phyloP scores from a whole-genome alignment of 768 basidiomycete species.

The Sarcomyxa edulis region DNA sequence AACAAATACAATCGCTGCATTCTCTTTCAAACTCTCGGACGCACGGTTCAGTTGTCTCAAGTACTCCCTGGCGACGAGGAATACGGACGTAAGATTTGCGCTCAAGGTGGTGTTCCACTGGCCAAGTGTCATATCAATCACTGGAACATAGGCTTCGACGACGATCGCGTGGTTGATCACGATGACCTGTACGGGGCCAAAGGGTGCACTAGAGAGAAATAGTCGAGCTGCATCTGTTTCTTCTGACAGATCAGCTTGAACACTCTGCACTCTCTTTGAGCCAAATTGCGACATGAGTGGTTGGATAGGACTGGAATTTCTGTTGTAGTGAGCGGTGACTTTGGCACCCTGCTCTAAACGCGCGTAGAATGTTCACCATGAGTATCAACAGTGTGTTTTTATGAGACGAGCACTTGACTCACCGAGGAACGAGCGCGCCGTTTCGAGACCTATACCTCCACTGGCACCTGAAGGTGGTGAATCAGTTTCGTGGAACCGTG shows the following conservation, averaged over 20 bases:
- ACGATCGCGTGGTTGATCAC: conserved; percentile 61
- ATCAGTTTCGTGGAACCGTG: background rate
- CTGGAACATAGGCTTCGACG: conserved; percentile 34
- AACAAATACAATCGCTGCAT: conserved; percentile 58
- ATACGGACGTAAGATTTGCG: conserved; percentile 62
- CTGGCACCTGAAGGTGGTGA: conserved; percentile 49
- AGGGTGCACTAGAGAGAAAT: conserved; percentile 38
- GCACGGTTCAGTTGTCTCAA: conserved; percentile 38
- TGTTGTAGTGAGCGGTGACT: conserved; percentile 70
- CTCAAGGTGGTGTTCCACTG: conserved; percentile 61
- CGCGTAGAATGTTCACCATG: too few relatives aligned
- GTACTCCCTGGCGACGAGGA: conserved; percentile 63
- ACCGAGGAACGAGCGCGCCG: conserved; percentile 45
- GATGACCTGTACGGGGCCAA: conserved; percentile 50
- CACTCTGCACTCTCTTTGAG: conserved; percentile 23
- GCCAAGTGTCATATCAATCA: conserved; percentile 53
- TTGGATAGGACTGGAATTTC: conserved; percentile 36
- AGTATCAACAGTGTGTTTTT: too few relatives aligned
- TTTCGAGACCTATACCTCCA: conserved; percentile 71
- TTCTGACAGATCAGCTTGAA: conserved; percentile 54
- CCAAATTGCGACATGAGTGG: conserved; percentile 33
- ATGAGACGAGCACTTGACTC: too few relatives aligned
- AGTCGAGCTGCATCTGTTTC: conserved; percentile 49
- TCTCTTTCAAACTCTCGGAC: conserved; percentile 37
- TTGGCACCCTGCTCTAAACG: conserved; percentile 71